These are phyloP conservation scores for Heracleum sosnowskyi DNA, from an alignment of 129 eudicot genomes.

Conservation along the genomic window DNA sequence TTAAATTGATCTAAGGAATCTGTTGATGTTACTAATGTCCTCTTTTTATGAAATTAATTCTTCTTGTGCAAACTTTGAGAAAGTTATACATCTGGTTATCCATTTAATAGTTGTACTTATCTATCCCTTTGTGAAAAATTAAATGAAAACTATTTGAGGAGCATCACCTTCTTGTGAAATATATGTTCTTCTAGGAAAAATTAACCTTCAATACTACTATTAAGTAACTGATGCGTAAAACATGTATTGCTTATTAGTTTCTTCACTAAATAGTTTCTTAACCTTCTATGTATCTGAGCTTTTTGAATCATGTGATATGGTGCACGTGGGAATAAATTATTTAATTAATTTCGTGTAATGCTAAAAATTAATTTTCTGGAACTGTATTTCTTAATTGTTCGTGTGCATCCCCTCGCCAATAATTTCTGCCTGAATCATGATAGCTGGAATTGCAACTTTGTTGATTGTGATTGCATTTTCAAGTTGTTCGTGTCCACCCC, in stretches of 20 bases:
- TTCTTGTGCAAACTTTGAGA: neutral
- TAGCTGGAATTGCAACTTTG: too few species aligned
- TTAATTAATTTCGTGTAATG: too few species aligned
- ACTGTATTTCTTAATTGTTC: neutral
- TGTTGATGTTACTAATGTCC: neutral
- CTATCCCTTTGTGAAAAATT: too few species aligned
- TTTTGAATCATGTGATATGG: neutral
- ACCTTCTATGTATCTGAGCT: neutral
- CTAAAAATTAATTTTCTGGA: neutral
- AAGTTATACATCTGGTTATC: too few species aligned
- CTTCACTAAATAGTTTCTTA: neutral
- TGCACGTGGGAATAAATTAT: neutral
- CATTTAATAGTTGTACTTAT: too few species aligned
- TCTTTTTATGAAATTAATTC: neutral
- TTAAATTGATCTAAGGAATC: neutral
- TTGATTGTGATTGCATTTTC: too few species aligned
- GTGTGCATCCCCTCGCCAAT: too few species aligned
- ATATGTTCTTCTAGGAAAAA: neutral
- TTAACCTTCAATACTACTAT: neutral
- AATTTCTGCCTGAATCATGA: too few species aligned
- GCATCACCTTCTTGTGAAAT: neutral
- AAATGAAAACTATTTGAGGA: neutral
- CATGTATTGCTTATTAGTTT: neutral
- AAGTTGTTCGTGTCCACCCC: neutral
- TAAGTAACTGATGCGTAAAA: neutral